Percentiles rank a stretch among this genome's conserved stretches.
These are phyloP conservation scores for Leucaena leucocephala DNA, from an alignment of 306 rosid genomes.

Conservation along the genomic window DNA sequence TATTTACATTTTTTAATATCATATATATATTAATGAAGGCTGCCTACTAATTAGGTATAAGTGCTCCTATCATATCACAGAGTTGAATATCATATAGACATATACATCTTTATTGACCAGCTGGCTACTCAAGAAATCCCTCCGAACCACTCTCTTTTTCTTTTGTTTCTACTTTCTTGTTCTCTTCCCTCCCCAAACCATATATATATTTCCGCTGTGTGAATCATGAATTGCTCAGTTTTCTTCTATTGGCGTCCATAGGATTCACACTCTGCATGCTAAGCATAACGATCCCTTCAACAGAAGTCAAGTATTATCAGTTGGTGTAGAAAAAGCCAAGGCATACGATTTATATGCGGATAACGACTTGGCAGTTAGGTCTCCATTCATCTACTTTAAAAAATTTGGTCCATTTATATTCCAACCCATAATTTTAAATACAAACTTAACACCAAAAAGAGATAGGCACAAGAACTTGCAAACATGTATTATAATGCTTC, in stretches of 20 bases:
- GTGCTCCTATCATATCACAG: background rate
- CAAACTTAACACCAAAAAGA: background rate
- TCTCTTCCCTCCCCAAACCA: no score
- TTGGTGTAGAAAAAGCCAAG: no score
- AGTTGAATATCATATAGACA: background rate
- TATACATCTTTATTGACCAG: background rate
- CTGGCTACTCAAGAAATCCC: background rate
- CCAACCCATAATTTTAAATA: background rate
- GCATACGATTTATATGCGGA: background rate
- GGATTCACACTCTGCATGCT: no score
- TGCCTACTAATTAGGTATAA: constrained; percentile 8
- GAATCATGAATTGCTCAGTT: background rate
- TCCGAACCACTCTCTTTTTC: background rate
- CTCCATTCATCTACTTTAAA: background rate
- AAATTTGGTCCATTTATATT: background rate
- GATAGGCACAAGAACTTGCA: background rate
- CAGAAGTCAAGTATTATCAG: no score
- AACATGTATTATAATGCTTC: background rate
- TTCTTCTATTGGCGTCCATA: no score
- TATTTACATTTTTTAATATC: no score
- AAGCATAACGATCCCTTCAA: no score
- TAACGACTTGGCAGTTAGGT: background rate
- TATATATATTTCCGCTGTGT: background rate
- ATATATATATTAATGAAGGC: background rate
- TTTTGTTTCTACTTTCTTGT: background rate